A percentile compares a stretch with the other conserved stretches of the same genome.
phyloP scores from a whole-genome alignment of 2,329 filamentous ascomycete genomes.

The Claviceps digitariae region DNA sequence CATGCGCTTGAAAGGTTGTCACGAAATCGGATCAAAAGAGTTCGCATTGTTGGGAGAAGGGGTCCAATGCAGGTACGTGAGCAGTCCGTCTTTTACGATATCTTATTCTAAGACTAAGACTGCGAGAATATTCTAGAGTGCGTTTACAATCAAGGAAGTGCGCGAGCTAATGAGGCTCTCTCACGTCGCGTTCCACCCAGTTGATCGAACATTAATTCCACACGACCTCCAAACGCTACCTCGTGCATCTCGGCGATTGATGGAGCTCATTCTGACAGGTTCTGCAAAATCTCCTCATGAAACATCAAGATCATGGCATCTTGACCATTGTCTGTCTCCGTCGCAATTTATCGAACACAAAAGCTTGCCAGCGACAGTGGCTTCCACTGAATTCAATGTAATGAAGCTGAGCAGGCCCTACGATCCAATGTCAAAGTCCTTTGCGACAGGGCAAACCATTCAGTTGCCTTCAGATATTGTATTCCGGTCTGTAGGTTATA shows the following conservation, averaged over 20 bases:
- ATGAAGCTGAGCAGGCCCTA: constrained; percentile 42
- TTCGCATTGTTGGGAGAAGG: constrained; percentile 77
- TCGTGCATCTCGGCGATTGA: constrained; percentile 61
- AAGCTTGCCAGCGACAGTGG: constrained; percentile 35
- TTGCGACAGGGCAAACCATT: constrained; percentile 33
- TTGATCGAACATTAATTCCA: constrained; percentile 55
- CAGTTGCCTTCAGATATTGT: constrained; percentile 55
- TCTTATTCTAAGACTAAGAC: background rate
- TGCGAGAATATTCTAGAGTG: constrained; percentile 40
- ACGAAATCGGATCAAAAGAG: constrained; percentile 60
- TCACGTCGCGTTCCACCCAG: constrained; percentile 55
- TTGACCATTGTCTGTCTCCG: constrained; percentile 78
- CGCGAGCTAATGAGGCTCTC: constrained; percentile 75
- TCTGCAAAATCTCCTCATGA: constrained; percentile 36
- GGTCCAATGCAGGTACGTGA: constrained; percentile 67
- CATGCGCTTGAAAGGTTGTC: constrained; percentile 63
- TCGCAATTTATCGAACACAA: constrained; percentile 45
- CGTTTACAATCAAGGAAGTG: constrained; percentile 91
- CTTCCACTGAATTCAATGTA: constrained; percentile 53
- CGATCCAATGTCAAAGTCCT: constrained; percentile 35
- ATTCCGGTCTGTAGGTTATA: constrained; percentile 93
- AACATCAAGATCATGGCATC: constrained; percentile 59
- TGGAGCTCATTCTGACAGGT: constrained; percentile 70
- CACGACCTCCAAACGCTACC: constrained; percentile 54
- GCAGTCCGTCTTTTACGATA: background rate